Conservation (phyloP, 2,329 filamentous ascomycete species). For the Microsporum audouinii region DNA sequence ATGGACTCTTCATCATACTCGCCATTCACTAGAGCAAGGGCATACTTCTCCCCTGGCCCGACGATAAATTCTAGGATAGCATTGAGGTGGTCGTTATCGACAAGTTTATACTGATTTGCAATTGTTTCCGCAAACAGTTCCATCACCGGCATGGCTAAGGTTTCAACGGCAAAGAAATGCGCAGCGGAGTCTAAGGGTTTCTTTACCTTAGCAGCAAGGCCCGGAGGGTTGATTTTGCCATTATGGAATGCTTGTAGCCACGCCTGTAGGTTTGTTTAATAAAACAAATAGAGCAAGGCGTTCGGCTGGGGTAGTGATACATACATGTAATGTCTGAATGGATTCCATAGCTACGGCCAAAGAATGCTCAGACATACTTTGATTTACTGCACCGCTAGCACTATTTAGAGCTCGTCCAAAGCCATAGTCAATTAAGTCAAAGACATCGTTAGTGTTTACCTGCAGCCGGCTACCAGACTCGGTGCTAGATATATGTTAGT, state of each 20-base stretch:
- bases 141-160: conserved; percentile 23
- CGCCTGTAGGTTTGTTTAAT: conserved; percentile 7
- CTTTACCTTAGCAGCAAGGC: conserved; percentile 4
- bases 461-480: conserved; percentile 15
- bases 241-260: conserved; percentile 12
- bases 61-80: conserved; percentile 26
- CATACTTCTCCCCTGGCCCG: conserved; percentile 25
- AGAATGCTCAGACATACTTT: conserved; percentile 11
- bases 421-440: conserved; percentile 28
- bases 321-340: conserved; percentile 29
- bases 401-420: conserved; percentile 24
- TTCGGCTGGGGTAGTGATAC: conserved; percentile 6
- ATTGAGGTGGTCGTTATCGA: conserved; percentile 20
- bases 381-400: conserved; percentile 14
- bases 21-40: conserved; percentile 24
- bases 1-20: conserved; percentile 30
- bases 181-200: conserved; percentile 9
- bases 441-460: conserved; percentile 28
- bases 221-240: conserved; percentile 7
- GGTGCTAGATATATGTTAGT: conserved; percentile 9
- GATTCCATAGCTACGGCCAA: conserved; percentile 23
- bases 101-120: conserved; percentile 20
- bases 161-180: conserved; percentile 18
- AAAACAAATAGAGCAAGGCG: neutral
- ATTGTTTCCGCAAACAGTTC: conserved; percentile 28